Percentiles rank a stretch among this genome's conserved stretches.
phyloP scores from a whole-genome alignment of 1,284 basidiomycete species.

The Cryptococcus floricola region DNA sequence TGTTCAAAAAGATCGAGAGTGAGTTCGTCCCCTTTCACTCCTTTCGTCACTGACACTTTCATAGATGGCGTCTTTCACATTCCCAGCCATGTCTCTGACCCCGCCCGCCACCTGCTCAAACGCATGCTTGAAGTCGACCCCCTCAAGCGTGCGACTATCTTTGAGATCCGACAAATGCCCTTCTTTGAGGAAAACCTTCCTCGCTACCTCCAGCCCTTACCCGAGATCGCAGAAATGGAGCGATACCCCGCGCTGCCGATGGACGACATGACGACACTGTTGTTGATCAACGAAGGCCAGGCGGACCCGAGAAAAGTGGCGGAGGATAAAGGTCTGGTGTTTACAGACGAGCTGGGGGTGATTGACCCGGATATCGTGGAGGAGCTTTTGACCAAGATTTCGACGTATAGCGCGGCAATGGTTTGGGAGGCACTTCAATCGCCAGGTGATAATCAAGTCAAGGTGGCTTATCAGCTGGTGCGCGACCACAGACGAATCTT shows the following conservation, averaged over 20 bases:
- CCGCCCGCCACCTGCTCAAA: slow-evolving; percentile 72
- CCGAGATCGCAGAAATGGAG: slow-evolving; percentile 58
- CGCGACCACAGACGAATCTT: slow-evolving; percentile 82
- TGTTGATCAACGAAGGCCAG: slow-evolving; percentile 42
- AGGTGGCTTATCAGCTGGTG: slow-evolving; percentile 92
- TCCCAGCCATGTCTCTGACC: slow-evolving; percentile 69
- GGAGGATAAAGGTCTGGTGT: slow-evolving; percentile 48
- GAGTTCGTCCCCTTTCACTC: slow-evolving; percentile 27
- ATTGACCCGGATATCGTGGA: slow-evolving; percentile 87
- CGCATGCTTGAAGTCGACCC: slow-evolving; percentile 89
- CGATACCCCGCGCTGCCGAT: slow-evolving; percentile 40
- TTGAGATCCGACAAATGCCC: slow-evolving; percentile 80
- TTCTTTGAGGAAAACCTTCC: slow-evolving; percentile 84
- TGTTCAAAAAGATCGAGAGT: slow-evolving; percentile 93
- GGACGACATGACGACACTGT: slow-evolving; percentile 42
- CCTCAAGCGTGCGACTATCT: slow-evolving; percentile 83
- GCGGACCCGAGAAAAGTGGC: slow-evolving; percentile 44
- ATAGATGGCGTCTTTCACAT: slow-evolving; percentile 79
- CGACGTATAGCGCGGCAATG: slow-evolving; percentile 73
- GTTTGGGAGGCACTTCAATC: slow-evolving; percentile 78
- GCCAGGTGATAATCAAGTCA: slow-evolving; percentile 89
- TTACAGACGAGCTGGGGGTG: slow-evolving; percentile 61
- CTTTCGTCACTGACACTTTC: slow-evolving; percentile 3
- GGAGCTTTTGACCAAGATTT: slow-evolving; percentile 70
- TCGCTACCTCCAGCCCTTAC: slow-evolving; percentile 78